phyloP scores from a whole-genome alignment of 2,329 filamentous ascomycete genomes.

The Colletotrichum liriopes region DNA sequence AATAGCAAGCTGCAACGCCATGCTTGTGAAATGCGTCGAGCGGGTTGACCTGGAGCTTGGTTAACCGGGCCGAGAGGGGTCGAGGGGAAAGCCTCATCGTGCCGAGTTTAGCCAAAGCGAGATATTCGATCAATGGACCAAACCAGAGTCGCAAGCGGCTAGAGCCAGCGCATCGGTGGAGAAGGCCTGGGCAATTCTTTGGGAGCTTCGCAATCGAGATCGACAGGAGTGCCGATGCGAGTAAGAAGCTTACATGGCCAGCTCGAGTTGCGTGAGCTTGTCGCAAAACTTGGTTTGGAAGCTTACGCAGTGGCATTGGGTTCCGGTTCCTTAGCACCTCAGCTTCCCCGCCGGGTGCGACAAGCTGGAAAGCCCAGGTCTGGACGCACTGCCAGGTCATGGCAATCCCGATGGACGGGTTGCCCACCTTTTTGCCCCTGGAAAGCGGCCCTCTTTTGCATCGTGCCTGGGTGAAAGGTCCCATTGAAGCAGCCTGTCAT shows the following conservation, averaged over 20 bases:
- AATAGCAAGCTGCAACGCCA: constrained; percentile 1
- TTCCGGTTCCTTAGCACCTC: constrained; percentile 5
- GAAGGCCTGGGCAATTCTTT: constrained; percentile 6
- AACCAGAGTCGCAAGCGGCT: constrained; percentile 13
- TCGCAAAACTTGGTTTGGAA: neutral
- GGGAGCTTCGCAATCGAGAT: constrained; percentile 30
- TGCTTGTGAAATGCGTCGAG: neutral
- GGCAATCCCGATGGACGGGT: constrained; percentile 1
- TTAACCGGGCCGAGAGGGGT: neutral
- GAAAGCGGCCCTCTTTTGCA: constrained; percentile 15
- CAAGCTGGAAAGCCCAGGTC: constrained; percentile 13
- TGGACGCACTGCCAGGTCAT: neutral
- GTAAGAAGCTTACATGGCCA: neutral
- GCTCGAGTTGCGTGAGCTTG: neutral
- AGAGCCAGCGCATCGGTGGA: constrained; percentile 33
- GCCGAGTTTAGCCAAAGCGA: neutral
- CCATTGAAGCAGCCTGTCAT: constrained; percentile 34
- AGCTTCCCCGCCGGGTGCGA: constrained; percentile 18
- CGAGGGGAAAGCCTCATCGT: constrained; percentile 6
- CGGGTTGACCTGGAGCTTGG: constrained; percentile 2
- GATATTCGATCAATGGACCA: constrained; percentile 12
- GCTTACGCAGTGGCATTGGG: constrained; percentile 8
- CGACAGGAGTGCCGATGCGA: constrained; percentile 11
- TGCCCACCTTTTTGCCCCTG: constrained; percentile 21
- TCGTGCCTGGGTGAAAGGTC: constrained; percentile 21